These are phyloP conservation scores for Mimosa pudica DNA, from an alignment of 306 rosid genomes.

Conservation along the genomic window DNA sequence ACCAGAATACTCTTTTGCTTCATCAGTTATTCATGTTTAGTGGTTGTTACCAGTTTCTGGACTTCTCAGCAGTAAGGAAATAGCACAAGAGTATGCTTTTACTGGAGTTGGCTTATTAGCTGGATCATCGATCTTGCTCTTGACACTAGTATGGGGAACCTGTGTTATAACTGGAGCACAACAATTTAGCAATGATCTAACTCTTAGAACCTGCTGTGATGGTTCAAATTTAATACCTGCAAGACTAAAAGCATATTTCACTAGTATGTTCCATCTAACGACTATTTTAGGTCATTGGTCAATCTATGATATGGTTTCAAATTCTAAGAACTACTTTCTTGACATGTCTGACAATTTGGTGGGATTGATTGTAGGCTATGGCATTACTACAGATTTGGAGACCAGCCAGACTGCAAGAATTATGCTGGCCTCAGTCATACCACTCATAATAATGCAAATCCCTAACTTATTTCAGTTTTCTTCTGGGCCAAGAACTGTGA, in stretches of 20 bases:
- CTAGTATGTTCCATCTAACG: slow-evolving; percentile 28
- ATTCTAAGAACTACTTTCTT: neutral
- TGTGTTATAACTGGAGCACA: slow-evolving; percentile 32
- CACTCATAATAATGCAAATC: slow-evolving; percentile 50
- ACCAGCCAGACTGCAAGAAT: slow-evolving; percentile 49
- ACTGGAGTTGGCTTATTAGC: slow-evolving; percentile 46
- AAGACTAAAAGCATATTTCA: slow-evolving; percentile 18
- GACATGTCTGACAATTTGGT: slow-evolving; percentile 1
- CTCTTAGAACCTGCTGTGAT: neutral
- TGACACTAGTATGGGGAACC: slow-evolving; percentile 41
- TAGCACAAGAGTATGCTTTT: slow-evolving; percentile 36
- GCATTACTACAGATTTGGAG: slow-evolving; percentile 47
- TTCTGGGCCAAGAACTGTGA: slow-evolving; percentile 27
- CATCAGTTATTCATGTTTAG: neutral
- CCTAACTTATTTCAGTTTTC: slow-evolving; percentile 36
- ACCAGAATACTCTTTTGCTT: neutral
- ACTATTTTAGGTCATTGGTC: too few species aligned
- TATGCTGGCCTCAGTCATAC: slow-evolving; percentile 43
- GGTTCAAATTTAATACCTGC: neutral
- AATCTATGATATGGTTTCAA: neutral
- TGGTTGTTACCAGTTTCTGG: slow-evolving; percentile 34
- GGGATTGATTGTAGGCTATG: slow-evolving; percentile 40
- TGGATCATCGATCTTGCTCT: slow-evolving; percentile 46
- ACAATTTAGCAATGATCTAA: neutral
- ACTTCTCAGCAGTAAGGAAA: slow-evolving; percentile 26